Percentiles rank a stretch among this genome's conserved stretches.
These are phyloP conservation scores for Arthrinium phaeospermum DNA, from an alignment of 2,329 filamentous ascomycete genomes.

Conservation along the genomic window DNA sequence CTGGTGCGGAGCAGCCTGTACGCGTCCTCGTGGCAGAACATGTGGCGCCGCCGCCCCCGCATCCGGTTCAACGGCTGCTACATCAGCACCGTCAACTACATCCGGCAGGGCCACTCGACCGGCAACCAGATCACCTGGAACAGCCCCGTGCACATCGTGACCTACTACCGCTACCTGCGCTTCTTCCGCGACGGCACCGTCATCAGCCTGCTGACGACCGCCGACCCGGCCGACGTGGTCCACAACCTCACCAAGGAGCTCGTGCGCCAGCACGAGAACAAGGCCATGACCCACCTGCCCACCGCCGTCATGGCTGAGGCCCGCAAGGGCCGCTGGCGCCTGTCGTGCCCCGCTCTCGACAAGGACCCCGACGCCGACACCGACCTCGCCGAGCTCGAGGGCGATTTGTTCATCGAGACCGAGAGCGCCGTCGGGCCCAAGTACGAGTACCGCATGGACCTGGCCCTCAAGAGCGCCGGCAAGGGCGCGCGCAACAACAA, in stretches of 20 bases:
- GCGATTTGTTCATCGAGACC: slow-evolving; percentile 82
- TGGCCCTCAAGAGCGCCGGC: slow-evolving; percentile 70
- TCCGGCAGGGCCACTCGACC: slow-evolving; percentile 77
- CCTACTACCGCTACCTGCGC: slow-evolving; percentile 95
- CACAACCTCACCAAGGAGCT: slow-evolving; percentile 79
- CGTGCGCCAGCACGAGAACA: slow-evolving; percentile 53
- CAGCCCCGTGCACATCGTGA: slow-evolving; percentile 90
- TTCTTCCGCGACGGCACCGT: slow-evolving; percentile 90
- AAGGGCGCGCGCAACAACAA: slow-evolving; percentile 80
- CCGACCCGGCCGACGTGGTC: slow-evolving; percentile 86
- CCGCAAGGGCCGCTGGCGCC: slow-evolving; percentile 60
- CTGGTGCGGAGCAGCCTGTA: slow-evolving; percentile 52
- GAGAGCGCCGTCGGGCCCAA: slow-evolving; percentile 74
- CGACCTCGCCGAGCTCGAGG: slow-evolving; percentile 55
- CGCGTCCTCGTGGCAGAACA: slow-evolving; percentile 62
- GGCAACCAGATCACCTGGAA: slow-evolving; percentile 76
- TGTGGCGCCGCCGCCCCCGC: slow-evolving; percentile 84
- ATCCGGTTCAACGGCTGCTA: slow-evolving; percentile 96
- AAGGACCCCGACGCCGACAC: slow-evolving; percentile 33
- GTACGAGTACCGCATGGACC: slow-evolving; percentile 85
- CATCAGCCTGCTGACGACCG: slow-evolving; percentile 80
- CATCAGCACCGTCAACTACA: slow-evolving; percentile 96
- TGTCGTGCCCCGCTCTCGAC: slow-evolving; percentile 41
- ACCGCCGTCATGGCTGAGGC: slow-evolving; percentile 71
- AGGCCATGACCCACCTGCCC: slow-evolving; percentile 45